Evolutionary conservation across 2,329 filamentous ascomycete genomes (phyloP).

Genomic region (Spiromastix sp.): DNA sequence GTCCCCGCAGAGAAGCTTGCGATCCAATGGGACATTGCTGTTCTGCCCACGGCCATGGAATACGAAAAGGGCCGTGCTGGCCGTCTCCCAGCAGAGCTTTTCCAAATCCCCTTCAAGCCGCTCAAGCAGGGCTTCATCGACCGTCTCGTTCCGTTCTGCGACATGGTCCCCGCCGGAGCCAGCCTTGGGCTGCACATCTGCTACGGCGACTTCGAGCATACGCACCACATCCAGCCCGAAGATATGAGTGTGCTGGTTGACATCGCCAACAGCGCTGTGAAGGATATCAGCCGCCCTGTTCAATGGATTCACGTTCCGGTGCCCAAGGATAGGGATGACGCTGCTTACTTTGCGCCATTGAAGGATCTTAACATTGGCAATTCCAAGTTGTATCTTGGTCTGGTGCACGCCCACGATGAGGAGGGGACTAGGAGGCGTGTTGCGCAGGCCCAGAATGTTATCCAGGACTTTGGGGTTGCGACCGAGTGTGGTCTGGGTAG

Average conservation of each 20-base stretch:
- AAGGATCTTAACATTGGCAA: slow-evolving; percentile 20
- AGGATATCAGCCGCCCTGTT: slow-evolving; percentile 20
- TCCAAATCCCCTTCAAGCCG: slow-evolving; percentile 24
- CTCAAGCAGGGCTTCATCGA: slow-evolving; percentile 25
- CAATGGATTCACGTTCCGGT: slow-evolving; percentile 38
- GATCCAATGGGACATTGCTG: slow-evolving; percentile 22
- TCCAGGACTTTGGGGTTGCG: slow-evolving; percentile 28
- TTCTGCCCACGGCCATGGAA: slow-evolving; percentile 19
- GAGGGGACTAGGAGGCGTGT: slow-evolving; percentile 30
- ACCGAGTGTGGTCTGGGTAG: slow-evolving; percentile 32
- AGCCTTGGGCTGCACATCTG: slow-evolving; percentile 38
- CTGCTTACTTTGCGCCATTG: slow-evolving; percentile 30
- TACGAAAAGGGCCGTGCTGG: slow-evolving; percentile 9
- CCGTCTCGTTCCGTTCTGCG: slow-evolving; percentile 22
- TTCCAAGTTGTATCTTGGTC: slow-evolving; percentile 30
- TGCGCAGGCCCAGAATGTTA: slow-evolving; percentile 22
- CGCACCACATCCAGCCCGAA: slow-evolving; percentile 35
- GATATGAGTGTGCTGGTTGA: slow-evolving; percentile 27
- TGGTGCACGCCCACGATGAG: slow-evolving; percentile 30
- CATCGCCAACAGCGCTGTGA: slow-evolving; percentile 24
- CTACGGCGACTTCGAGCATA: slow-evolving; percentile 37
- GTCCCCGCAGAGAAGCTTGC: slow-evolving; percentile 23
- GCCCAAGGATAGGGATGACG: slow-evolving; percentile 27
- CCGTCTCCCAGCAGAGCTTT: slow-evolving; percentile 1
- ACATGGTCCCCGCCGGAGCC: slow-evolving; percentile 25